Conservation (phyloP, 306 rosid species). For the Corylus americana region DNA sequence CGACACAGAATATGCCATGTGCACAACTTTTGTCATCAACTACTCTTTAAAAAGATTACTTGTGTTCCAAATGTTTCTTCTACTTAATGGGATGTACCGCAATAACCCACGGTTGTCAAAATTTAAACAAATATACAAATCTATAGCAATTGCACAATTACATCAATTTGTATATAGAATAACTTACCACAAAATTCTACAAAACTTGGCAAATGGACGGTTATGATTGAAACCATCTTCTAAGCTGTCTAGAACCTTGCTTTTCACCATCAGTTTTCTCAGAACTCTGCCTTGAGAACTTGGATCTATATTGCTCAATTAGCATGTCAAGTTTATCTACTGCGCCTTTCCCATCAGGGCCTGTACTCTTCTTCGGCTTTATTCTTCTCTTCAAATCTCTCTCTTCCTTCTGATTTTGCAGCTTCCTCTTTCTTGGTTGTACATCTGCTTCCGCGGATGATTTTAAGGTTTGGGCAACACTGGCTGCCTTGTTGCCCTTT, state of each 20-base stretch:
- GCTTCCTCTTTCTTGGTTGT: conserved; percentile 55
- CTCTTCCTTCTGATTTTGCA: conserved; percentile 44
- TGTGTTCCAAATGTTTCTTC: neutral
- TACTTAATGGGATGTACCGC: neutral
- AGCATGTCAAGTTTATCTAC: conserved; percentile 88
- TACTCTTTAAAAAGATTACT: neutral
- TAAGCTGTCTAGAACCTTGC: conserved; percentile 57
- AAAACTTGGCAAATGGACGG: neutral
- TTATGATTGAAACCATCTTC: conserved; percentile 80
- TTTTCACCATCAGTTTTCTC: conserved; percentile 49
- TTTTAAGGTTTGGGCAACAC: conserved; percentile 22
- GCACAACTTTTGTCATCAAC: neutral
- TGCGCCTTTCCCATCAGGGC: conserved; percentile 55
- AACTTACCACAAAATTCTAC: neutral
- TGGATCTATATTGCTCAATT: conserved; percentile 78
- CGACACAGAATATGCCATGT: neutral
- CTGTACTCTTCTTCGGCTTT: conserved; percentile 67
- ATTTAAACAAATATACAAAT: neutral
- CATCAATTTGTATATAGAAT: neutral
- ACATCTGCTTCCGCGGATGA: conserved; percentile 27
- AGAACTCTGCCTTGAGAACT: conserved; percentile 52
- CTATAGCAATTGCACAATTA: neutral
- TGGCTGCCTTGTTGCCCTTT: conserved; percentile 18
- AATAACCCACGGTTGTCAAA: neutral
- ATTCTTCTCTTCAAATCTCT: conserved; percentile 31